Conservation (phyloP, 2,329 filamentous ascomycete species). For the Aspergillus niger region DNA sequence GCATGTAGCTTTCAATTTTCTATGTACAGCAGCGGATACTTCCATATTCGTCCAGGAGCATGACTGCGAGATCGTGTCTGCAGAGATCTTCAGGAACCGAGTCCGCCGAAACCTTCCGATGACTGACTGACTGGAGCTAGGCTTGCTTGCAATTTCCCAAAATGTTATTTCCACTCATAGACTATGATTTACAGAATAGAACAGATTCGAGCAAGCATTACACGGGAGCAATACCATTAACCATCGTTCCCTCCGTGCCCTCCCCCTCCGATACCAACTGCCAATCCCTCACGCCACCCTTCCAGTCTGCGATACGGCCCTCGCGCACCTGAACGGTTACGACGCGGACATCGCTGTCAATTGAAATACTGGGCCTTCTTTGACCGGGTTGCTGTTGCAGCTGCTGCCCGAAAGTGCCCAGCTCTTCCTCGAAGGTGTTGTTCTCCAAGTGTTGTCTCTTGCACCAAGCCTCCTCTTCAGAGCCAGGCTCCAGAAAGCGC, state of each 20-base stretch:
- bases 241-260: conserved; percentile 23
- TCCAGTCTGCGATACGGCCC: conserved; percentile 90
- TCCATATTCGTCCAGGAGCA: not conserved
- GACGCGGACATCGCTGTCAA: conserved; percentile 74
- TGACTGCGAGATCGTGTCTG: not conserved
- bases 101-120: not conserved
- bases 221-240: conserved; percentile 31
- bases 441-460: conserved; percentile 83
- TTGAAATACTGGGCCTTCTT: conserved; percentile 63
- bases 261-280: conserved; percentile 40
- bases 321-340: conserved; percentile 83
- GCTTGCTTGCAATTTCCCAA: not conserved
- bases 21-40: not conserved
- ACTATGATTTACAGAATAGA: not conserved
- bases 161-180: not conserved
- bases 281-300: conserved; percentile 89
- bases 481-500: conserved; percentile 68
- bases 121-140: not conserved
- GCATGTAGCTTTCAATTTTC: not conserved
- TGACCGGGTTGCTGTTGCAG: conserved; percentile 28
- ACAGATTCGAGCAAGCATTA: not conserved
- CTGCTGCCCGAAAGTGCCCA: conserved; percentile 46
- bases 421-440: conserved; percentile 74
- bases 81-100: not conserved
- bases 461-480: conserved; percentile 82